Percentiles rank a stretch among this genome's conserved stretches.
These are phyloP conservation scores for Salvia splendens DNA, from an alignment of 257 asterid species.

Conservation along the genomic window DNA sequence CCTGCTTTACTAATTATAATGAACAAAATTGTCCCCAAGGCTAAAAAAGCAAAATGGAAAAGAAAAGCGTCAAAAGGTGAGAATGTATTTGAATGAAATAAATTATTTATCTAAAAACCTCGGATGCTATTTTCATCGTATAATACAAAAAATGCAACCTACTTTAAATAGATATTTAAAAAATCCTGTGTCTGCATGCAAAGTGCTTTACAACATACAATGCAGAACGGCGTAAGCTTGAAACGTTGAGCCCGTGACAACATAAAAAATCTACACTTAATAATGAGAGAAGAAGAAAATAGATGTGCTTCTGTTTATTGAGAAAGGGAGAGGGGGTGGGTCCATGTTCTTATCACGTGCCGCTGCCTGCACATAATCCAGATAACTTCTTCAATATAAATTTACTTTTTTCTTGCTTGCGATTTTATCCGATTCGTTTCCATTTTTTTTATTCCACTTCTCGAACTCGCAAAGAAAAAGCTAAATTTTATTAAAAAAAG, in stretches of 20 bases:
- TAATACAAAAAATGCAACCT: too few species aligned
- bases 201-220: not conserved
- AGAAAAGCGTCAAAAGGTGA: too few species aligned
- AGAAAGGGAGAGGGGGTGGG: not conserved
- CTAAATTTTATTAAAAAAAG: not conserved
- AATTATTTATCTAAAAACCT: too few species aligned
- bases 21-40: too few species aligned
- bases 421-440: slow-evolving; percentile 6
- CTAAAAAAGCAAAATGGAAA: too few species aligned
- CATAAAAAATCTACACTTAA: slow-evolving; percentile 6
- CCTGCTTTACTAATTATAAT: too few species aligned
- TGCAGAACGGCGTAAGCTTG: not conserved
- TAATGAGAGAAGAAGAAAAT: not conserved
- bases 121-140: too few species aligned
- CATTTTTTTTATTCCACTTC: slow-evolving; percentile 4
- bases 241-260: slow-evolving; percentile 34
- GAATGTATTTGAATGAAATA: too few species aligned
- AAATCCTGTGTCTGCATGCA: too few species aligned
- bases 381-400: not conserved
- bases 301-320: slow-evolving; percentile 2
- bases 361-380: slow-evolving; percentile 31
- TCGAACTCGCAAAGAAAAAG: not conserved
- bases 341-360: slow-evolving; percentile 50
- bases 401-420: not conserved
- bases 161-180: too few species aligned